Base-by-base conservation (phyloP, 2,329 filamentous ascomycete genomes). In the Fusarium anthophilum region DNA sequence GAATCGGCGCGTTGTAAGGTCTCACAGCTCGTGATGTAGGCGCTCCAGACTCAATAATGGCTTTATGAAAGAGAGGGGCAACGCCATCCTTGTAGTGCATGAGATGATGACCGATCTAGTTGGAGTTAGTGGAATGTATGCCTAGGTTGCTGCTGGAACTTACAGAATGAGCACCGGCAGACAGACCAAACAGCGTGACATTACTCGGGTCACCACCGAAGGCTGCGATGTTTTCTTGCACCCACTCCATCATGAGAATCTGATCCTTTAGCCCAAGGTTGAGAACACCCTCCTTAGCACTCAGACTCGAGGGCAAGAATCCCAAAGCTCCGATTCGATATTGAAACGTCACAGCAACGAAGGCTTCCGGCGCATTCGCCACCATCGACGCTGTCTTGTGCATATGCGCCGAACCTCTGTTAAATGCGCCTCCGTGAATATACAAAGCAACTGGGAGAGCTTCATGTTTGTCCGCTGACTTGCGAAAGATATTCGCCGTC, bases 71-170 rank as follows among this genome's bases (percentile, higher is more conserved):
- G 55, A 85, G 84, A 37, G 83, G 82, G 22, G 83, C 84, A 3
- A 85, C 86, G 13, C 79, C 78, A 3, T 82, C 77, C 83, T 80
- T 74, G 32, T 80, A 82, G 61, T 85, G 82, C 74, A 92, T 88
- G 22, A 94, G 80, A 72, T 93, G 91, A 73, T 94, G 92, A 3
- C 91, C 91, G 68, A 93, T 89, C 88, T 91, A 63, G 3, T 12
- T 13, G 0, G 26, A 60, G 53, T 75, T 57, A 44, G 18, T 48
- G 15, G n/a, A 15, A 12, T 53, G n/a, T 35, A 24, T 4, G n/a
- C 17, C 9, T 4, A 6, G 13, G 12, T 14, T 2, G 1, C 6
- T 3, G 1, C 0, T 1, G 4, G 17, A 1, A 74, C 72, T 66
- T 80, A 87, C 84, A 18, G 86, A 88, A 75, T 90, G 87, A 13